Percentiles rank a stretch among this genome's conserved stretches.
Conservation (phyloP, 108 stramenopile species). For the Skeletonema grethae region DNA sequence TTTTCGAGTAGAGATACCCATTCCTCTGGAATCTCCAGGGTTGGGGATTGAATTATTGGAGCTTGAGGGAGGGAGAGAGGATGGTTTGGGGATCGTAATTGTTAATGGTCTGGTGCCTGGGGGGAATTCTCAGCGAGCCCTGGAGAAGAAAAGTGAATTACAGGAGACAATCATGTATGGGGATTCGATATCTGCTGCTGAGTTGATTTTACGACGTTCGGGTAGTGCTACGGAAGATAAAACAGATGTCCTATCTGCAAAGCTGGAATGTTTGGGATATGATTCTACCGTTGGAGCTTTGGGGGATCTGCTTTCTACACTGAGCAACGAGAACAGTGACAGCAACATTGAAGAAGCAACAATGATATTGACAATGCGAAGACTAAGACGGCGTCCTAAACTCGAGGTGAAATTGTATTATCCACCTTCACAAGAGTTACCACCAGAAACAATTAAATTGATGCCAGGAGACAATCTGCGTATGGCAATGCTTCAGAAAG, state of each 20-base stretch:
- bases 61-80: conserved; percentile 49
- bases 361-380: conserved; percentile 28
- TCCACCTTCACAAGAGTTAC: conserved; percentile 32
- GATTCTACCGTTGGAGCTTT: conserved; percentile 51
- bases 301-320: conserved; percentile 13
- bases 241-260: conserved; percentile 32
- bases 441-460: conserved; percentile 23
- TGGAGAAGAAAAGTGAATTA: not conserved
- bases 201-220: conserved; percentile 17
- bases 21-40: conserved; percentile 35
- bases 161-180: conserved; percentile 30
- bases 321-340: conserved; percentile 2
- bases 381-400: conserved; percentile 43
- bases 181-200: conserved; percentile 34
- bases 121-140: conserved; percentile 29
- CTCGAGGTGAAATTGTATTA: conserved; percentile 43
- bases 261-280: conserved; percentile 69
- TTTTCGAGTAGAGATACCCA: conserved; percentile 45
- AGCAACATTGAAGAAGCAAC: conserved; percentile 10
- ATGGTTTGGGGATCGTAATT: conserved; percentile 51
- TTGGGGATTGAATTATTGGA: conserved; percentile 48
- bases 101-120: conserved; percentile 39
- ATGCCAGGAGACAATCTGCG: conserved; percentile 51
- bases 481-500: conserved; percentile 40
- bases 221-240: conserved; percentile 13